Evolutionary conservation across 2,329 filamentous ascomycete species (phyloP).

Genomic region (Hypoxylon sp.): DNA sequence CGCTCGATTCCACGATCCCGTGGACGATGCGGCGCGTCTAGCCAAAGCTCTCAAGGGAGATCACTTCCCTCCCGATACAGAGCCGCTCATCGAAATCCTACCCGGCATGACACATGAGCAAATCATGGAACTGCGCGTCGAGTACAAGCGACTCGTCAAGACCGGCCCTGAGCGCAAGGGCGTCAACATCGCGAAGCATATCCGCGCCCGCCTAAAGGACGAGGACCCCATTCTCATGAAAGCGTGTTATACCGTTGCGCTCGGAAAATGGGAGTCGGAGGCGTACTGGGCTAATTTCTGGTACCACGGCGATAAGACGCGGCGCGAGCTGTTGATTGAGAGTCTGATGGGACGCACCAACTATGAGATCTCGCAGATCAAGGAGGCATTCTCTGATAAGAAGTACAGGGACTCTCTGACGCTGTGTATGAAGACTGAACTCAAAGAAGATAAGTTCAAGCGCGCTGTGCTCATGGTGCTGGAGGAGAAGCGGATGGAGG

Average conservation of each 20-base stretch:
- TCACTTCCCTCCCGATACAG: conserved; percentile 72
- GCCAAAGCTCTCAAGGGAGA: conserved; percentile 79
- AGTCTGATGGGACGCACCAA: conserved; percentile 91
- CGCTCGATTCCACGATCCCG: conserved; percentile 85
- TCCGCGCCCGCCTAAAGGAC: conserved; percentile 80
- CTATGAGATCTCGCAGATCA: conserved; percentile 87
- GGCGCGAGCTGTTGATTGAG: conserved; percentile 92
- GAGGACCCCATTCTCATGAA: conserved; percentile 85
- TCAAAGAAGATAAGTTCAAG: conserved; percentile 97
- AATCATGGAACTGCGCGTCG: conserved; percentile 83
- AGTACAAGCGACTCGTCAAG: conserved; percentile 93
- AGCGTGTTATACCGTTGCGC: conserved; percentile 87
- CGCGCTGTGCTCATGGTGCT: conserved; percentile 86
- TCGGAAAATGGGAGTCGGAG: conserved; percentile 92
- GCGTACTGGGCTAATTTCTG: conserved; percentile 99
- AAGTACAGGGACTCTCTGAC: conserved; percentile 86
- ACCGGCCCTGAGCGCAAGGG: conserved; percentile 78
- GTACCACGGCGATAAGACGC: conserved; percentile 89
- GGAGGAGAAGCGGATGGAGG: conserved; percentile 86
- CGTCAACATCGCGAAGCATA: conserved; percentile 88
- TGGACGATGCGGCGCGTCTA: conserved; percentile 80
- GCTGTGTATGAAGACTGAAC: conserved; percentile 90
- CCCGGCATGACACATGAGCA: conserved; percentile 89
- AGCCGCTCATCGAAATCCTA: conserved; percentile 83
- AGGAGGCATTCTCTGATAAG: conserved; percentile 89